These are phyloP conservation scores for Ramaria rubella DNA, from an alignment of 768 basidiomycete species.

Conservation along the genomic window DNA sequence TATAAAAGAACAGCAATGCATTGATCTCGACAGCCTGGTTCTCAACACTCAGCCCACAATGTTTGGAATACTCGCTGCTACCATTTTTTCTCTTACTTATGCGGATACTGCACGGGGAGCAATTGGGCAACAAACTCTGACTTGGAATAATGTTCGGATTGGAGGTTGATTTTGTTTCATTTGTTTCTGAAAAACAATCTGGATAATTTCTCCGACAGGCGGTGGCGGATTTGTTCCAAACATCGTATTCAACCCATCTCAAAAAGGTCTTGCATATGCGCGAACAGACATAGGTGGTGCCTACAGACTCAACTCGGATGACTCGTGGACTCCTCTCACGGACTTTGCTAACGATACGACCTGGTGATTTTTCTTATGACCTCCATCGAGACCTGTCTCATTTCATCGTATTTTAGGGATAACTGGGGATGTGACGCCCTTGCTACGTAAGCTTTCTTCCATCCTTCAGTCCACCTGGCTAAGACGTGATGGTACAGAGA, in stretches of 20 bases:
- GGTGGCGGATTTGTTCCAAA: constrained; percentile 39
- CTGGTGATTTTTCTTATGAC: constrained; percentile 32
- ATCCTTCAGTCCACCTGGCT: constrained; percentile 49
- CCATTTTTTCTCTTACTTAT: neutral
- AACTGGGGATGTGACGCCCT: constrained; percentile 58
- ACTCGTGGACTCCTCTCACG: constrained; percentile 55
- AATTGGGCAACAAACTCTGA: constrained; percentile 13
- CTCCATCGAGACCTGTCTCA: neutral
- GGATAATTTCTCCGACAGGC: neutral
- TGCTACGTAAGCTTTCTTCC: constrained; percentile 52
- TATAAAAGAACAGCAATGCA: neutral
- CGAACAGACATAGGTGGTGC: constrained; percentile 64
- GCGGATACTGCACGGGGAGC: neutral
- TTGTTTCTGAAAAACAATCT: constrained; percentile 27
- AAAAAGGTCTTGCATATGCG: constrained; percentile 58
- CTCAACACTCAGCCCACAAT: neutral
- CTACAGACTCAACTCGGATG: constrained; percentile 54
- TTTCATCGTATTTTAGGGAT: constrained; percentile 8
- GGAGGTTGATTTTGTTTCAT: constrained; percentile 18
- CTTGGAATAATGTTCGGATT: constrained; percentile 58
- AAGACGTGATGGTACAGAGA: constrained; percentile 3
- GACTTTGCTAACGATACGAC: constrained; percentile 43
- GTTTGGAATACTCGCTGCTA: neutral
- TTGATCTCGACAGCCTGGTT: neutral
- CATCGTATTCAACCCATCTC: constrained; percentile 55